Evolutionary conservation across 768 basidiomycete species (phyloP).

Genomic region (Lenzites betulinus): DNA sequence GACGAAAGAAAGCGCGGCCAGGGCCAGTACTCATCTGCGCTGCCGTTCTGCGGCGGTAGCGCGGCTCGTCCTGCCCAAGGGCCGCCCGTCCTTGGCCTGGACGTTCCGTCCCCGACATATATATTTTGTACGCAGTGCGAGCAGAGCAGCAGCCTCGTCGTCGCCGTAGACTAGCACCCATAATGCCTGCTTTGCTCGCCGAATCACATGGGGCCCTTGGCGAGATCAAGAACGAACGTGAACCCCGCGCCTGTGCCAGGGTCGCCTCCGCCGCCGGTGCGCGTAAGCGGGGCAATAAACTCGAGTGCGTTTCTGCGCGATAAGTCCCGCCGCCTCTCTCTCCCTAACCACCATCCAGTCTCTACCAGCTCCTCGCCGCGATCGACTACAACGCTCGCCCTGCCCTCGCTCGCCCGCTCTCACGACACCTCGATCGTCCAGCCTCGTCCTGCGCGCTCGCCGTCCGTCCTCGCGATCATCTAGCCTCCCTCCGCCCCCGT

Average conservation of each 20-base stretch:
- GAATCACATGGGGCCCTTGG: constrained; percentile 13
- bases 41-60: constrained; percentile 5
- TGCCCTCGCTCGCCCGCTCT: not conserved
- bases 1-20: constrained; percentile 12
- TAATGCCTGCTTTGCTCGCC: constrained; percentile 19
- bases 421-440: not conserved
- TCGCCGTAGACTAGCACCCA: not conserved
- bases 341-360: constrained; percentile 27
- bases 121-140: not conserved
- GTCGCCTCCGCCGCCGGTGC: not conserved
- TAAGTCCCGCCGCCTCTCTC: constrained; percentile 25
- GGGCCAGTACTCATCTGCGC: not conserved
- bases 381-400: constrained; percentile 12
- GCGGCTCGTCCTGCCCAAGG: constrained; percentile 2
- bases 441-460: constrained; percentile 1
- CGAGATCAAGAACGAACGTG: constrained; percentile 16
- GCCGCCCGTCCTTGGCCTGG: not conserved
- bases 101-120: not conserved
- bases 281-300: constrained; percentile 21
- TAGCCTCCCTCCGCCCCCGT: not conserved
- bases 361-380: constrained; percentile 25
- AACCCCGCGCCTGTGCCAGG: constrained; percentile 8
- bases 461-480: constrained; percentile 2
- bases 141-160: not conserved
- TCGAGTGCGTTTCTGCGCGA: constrained; percentile 27